Evolutionary conservation across 345 rosid genomes (phyloP).

Genomic region (Excoecaria cochinchinensis): DNA sequence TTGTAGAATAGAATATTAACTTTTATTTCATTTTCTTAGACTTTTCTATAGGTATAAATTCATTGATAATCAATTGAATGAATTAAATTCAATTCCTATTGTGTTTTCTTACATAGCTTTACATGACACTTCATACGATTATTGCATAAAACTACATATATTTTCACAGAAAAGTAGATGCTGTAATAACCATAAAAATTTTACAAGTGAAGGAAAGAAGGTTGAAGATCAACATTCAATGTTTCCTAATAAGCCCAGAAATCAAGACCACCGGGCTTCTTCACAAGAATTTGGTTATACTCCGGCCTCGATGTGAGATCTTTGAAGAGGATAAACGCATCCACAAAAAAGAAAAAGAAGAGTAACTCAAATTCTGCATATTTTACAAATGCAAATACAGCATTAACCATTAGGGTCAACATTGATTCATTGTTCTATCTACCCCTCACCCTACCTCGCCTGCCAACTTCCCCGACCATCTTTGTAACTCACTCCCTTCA

Average conservation of each 20-base stretch:
- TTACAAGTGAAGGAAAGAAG: neutral
- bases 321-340: conserved; percentile 63
- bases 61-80: no score
- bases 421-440: conserved; percentile 36
- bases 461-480: conserved; percentile 32
- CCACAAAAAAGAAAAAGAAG: conserved; percentile 54
- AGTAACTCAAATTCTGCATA: conserved; percentile 69
- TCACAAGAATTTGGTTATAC: conserved; percentile 61
- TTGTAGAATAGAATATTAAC: no score
- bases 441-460: conserved; percentile 26
- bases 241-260: conserved; percentile 45
- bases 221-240: neutral
- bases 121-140: no score
- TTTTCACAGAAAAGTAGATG: neutral
- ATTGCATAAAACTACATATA: neutral
- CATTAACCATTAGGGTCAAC: conserved; percentile 38
- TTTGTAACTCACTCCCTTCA: neutral
- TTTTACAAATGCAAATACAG: conserved; percentile 38
- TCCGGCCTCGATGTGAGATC: conserved; percentile 64
- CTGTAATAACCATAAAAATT: neutral
- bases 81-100: no score
- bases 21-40: no score
- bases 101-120: no score
- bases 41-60: no score
- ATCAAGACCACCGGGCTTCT: conserved; percentile 60